Conservation (phyloP, 805 yeast genomes). For the Candida piceae region DNA sequence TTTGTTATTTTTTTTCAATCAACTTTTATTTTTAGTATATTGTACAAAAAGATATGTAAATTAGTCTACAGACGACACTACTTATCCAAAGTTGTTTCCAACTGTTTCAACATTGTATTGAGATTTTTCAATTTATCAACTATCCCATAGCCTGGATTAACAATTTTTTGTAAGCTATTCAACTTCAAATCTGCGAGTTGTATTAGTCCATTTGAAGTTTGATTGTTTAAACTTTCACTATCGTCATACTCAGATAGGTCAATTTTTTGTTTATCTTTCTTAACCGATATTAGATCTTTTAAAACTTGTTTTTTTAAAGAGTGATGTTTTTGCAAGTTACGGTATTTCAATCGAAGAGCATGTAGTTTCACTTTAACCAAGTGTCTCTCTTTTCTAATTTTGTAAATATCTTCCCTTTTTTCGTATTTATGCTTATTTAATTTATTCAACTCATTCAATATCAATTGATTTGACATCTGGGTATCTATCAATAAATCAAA, state of each 20-base stretch:
- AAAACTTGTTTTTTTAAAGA: conserved; percentile 10
- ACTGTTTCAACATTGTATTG: conserved; percentile 19
- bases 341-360: conserved; percentile 14
- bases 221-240: background rate
- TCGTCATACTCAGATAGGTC: background rate
- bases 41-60: too few relatives aligned
- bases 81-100: too few relatives aligned
- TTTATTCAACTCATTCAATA: conserved; percentile 26
- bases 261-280: conserved; percentile 1
- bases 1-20: too few relatives aligned
- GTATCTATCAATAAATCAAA: conserved; percentile 32
- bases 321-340: conserved; percentile 11
- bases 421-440: conserved; percentile 27
- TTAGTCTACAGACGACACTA: too few relatives aligned
- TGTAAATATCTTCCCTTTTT: conserved; percentile 26
- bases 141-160: conserved; percentile 24
- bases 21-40: too few relatives aligned
- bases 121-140: conserved; percentile 25
- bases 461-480: conserved; percentile 30
- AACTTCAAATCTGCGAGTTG: conserved; percentile 15
- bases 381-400: conserved; percentile 24
- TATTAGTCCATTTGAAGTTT: conserved; percentile 1
- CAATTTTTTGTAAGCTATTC: conserved; percentile 12
- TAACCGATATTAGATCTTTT: conserved; percentile 12
- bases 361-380: conserved; percentile 16